phyloP scores from a whole-genome alignment of 352 stramenopile species.

The Globisporangium cylindrosporum region DNA sequence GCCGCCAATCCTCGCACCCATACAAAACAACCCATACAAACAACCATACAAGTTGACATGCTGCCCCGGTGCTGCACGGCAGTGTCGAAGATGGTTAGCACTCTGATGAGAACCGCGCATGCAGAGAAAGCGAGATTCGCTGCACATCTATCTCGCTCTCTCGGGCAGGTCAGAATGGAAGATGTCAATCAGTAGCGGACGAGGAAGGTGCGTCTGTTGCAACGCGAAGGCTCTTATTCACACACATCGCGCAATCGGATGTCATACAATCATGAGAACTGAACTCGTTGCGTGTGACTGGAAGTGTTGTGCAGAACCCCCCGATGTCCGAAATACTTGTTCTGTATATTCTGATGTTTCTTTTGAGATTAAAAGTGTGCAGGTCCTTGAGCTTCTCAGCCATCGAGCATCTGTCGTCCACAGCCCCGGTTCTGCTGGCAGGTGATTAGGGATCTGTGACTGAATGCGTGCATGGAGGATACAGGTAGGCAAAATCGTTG shows the following conservation, averaged over 20 bases:
- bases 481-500: neutral
- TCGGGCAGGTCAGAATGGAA: neutral
- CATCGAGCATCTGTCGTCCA: neutral
- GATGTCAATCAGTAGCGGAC: neutral
- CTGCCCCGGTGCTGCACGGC: slow-evolving; percentile 4
- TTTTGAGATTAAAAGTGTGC: too few species aligned
- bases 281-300: neutral
- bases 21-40: slow-evolving; percentile 4
- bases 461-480: slow-evolving; percentile 11
- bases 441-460: neutral
- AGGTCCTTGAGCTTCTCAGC: neutral
- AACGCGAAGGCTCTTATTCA: neutral
- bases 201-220: neutral
- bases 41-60: slow-evolving; percentile 6
- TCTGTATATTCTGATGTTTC: too few species aligned
- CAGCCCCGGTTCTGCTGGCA: neutral
- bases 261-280: too few species aligned
- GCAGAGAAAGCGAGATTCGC: neutral
- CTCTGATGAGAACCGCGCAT: neutral
- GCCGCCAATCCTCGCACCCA: neutral
- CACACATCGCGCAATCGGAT: too few species aligned
- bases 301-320: neutral
- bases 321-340: neutral
- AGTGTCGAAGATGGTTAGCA: slow-evolving; percentile 5
- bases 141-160: neutral